These are phyloP conservation scores for Aristolochia californica DNA, from an alignment of 164 flowering plant species.

Conservation along the genomic window DNA sequence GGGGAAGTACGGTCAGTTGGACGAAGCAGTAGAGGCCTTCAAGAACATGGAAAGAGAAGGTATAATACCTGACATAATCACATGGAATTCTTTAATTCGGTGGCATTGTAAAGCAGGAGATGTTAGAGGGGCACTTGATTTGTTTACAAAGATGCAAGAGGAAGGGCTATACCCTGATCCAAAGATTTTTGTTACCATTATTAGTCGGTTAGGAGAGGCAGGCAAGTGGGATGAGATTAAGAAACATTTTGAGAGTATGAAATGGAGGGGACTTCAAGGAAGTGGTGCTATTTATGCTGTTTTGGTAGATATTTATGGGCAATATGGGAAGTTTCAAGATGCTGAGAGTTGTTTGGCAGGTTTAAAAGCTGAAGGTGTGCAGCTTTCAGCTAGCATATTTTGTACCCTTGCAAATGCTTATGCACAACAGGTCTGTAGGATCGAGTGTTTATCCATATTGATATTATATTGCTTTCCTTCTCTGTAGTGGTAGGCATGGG, in stretches of 20 bases:
- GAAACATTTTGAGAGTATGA: conserved; percentile 54
- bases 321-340: conserved; percentile 59
- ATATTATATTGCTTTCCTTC: no score
- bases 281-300: conserved; percentile 56
- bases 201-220: conserved; percentile 61
- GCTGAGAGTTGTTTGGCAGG: conserved; percentile 52
- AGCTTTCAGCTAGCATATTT: conserved; percentile 38
- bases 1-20: conserved; percentile 62
- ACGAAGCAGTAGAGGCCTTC: conserved; percentile 57
- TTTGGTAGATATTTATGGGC: conserved; percentile 78
- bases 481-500: no score
- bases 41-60: conserved; percentile 51
- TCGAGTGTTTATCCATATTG: not conserved
- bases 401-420: conserved; percentile 74
- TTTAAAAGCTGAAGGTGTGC: conserved; percentile 49
- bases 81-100: conserved; percentile 73
- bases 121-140: conserved; percentile 36
- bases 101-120: conserved; percentile 70
- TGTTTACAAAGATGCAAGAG: conserved; percentile 64
- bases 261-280: conserved; percentile 31
- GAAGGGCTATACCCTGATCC: conserved; percentile 82
- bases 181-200: conserved; percentile 54
- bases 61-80: conserved; percentile 47
- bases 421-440: conserved; percentile 58
- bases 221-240: conserved; percentile 70